Base-by-base conservation (phyloP, 176 grass and related monocot species). In the bread wheat (Triticum aestivum) region DNA sequence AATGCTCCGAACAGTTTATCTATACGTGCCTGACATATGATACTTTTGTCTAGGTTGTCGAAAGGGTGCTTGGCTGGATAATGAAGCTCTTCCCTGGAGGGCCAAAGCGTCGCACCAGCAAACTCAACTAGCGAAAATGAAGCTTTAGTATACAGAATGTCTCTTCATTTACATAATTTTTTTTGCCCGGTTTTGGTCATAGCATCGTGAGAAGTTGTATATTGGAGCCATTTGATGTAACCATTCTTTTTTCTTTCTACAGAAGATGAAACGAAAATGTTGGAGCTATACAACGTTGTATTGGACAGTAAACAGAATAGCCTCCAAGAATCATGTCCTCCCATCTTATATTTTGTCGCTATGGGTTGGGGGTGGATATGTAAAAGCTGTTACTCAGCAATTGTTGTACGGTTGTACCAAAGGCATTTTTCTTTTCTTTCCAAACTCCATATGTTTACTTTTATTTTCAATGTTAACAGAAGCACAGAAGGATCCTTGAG, bases 11-110 rank as follows among this genome's bases (percentile, higher is more conserved):
- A 80, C 24, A 70, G 23, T 26, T 86, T 41, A 10, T 77, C 6
- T 23, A 8, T 66, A 61, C 17, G 27, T 13, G n/a, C 32, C 42
- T 91, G 42, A 91, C 86, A 56, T 5, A 10, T 14, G 35, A 66
- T 56, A 27, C 26, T 10, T 63, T 79, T 54, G 42, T 84, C 5
- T 83, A 99, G 97, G 97, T 97, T 27, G 97, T 99, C 2, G 97
- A 94, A 80, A 87, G 94, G 77, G 97, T 99, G 73, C 87, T 99
- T 80, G 92, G 94, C 78, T 99, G 97, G 97, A 94, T 99, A 89
- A 97, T 97, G 89, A 99, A 94, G 87, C 97, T 99, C 71, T 99
- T 99, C 82, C 97, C 97, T 58, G 92, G 92, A 73, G 94, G 97
- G 8, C 92, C 92, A 77, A 99, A 94, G 86, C 97, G 94, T 74